These are phyloP conservation scores for Hypomyces rosellus DNA, from an alignment of 2,329 filamentous ascomycete genomes.

Conservation along the genomic window DNA sequence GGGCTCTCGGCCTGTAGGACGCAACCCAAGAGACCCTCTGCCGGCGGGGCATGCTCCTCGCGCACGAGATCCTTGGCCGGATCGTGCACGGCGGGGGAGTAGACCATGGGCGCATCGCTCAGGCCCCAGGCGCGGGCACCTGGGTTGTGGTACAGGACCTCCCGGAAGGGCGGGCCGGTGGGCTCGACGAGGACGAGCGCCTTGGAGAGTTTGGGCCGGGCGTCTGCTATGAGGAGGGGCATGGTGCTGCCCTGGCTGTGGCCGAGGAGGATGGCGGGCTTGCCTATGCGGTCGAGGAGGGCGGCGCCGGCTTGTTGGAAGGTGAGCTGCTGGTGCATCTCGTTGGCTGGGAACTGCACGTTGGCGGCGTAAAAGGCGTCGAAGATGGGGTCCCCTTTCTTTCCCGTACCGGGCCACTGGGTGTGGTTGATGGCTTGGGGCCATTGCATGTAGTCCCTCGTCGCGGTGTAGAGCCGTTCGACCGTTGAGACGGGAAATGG, in stretches of 20 bases:
- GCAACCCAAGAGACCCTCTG: neutral
- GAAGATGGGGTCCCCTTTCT: constrained; percentile 33
- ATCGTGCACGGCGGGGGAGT: neutral
- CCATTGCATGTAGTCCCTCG: constrained; percentile 28
- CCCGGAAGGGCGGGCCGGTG: constrained; percentile 40
- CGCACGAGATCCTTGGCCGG: neutral
- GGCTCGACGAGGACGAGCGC: constrained; percentile 41
- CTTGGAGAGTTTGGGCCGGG: constrained; percentile 33
- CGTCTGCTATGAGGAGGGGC: constrained; percentile 36
- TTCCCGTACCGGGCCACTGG: constrained; percentile 37
- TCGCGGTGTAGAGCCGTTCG: constrained; percentile 32
- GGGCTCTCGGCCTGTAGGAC: neutral
- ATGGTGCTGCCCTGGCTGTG: constrained; percentile 42
- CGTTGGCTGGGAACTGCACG: constrained; percentile 30
- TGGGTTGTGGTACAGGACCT: constrained; percentile 31
- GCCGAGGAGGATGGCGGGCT: constrained; percentile 32
- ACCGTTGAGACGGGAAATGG: constrained; percentile 13
- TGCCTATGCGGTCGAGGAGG: constrained; percentile 37
- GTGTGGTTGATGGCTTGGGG: constrained; percentile 34
- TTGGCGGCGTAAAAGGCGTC: constrained; percentile 36
- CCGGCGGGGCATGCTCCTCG: neutral
- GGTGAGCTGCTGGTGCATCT: constrained; percentile 28
- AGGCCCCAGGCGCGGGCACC: constrained; percentile 38
- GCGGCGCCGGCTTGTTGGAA: constrained; percentile 34
- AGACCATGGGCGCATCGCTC: constrained; percentile 11